Evolutionary conservation across 75 land plant species (phyloP), one percentile per base, ranked within the genome.

Genomic region (Adiantum capillusveneris): DNA sequence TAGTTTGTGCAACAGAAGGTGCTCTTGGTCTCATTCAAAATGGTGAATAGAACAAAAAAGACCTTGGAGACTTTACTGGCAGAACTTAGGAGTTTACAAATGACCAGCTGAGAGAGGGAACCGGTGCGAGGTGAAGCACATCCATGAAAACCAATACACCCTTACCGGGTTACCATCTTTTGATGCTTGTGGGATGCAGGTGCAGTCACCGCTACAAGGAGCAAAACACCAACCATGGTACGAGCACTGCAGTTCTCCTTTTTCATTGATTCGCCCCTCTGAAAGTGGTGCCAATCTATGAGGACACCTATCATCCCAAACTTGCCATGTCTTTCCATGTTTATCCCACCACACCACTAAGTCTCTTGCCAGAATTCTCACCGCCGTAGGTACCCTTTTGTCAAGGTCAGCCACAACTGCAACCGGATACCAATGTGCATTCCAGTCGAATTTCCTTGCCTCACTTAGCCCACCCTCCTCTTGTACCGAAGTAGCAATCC

Each of bases 401-500:
- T 82, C 83, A 19, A 82, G 63, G 60, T 80, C 72, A 30, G 64
- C 39, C n/a, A 59, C 66, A 30, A 78, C 66, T 11, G 85, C 79
- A 26, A 76, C 53, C 11, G 85, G 85, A 44, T 82, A 82, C 85
- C 85, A 82, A 21, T 71, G 66, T 13, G 44, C 11, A 41, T 44
- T 69, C 85, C 85, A 80, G 55, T 82, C 74, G 75, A 82, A 79
- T n/a, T n/a, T n/a, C n/a, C n/a, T n/a, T n/a, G n/a, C n/a, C n/a
- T n/a, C n/a, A n/a, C n/a, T n/a, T n/a, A n/a, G n/a, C n/a, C n/a
- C n/a, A n/a, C n/a, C n/a, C n/a, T n/a, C n/a, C n/a, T n/a, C n/a
- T n/a, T n/a, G n/a, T n/a, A n/a, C n/a, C n/a, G n/a, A n/a, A n/a
- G n/a, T n/a, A n/a, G n/a, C n/a, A n/a, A n/a, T n/a, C n/a, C n/a